These are phyloP conservation scores for Astrocystis sublimbata DNA, from an alignment of 495 filamentous ascomycete species.

Conservation along the genomic window DNA sequence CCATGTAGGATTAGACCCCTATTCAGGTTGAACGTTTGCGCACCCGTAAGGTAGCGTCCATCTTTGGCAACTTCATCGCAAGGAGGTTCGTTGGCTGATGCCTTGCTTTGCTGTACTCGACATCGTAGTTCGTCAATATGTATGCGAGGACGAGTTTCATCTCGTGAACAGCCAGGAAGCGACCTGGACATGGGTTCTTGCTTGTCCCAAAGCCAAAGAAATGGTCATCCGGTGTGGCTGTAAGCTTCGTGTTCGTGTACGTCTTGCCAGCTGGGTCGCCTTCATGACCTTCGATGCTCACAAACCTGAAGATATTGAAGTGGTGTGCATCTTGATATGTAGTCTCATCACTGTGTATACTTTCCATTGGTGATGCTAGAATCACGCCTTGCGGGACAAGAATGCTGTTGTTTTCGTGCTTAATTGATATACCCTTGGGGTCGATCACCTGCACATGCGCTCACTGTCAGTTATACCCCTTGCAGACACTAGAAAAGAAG, in stretches of 20 bases:
- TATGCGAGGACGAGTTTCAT: constrained; percentile 40
- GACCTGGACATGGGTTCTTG: constrained; percentile 36
- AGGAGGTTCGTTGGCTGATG: no score
- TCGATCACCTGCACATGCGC: constrained; percentile 3
- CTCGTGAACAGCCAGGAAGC: constrained; percentile 42
- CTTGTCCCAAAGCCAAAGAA: constrained; percentile 35
- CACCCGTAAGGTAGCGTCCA: no score
- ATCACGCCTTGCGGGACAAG: constrained; percentile 13
- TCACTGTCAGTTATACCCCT: neutral
- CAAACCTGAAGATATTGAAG: constrained; percentile 25
- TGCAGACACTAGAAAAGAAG: neutral
- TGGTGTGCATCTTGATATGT: constrained; percentile 18
- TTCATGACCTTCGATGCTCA: neutral
- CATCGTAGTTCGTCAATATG: constrained; percentile 38
- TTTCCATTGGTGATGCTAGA: constrained; percentile 14
- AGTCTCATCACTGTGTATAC: constrained; percentile 19
- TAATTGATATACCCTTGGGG: neutral
- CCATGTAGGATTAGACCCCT: no score
- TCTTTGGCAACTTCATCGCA: no score
- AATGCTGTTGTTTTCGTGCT: constrained; percentile 14
- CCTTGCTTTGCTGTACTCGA: no score
- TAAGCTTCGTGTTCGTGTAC: constrained; percentile 25
- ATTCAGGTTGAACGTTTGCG: no score
- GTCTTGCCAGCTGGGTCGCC: neutral
- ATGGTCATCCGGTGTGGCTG: constrained; percentile 25